Evolutionary conservation across 2,329 filamentous ascomycete genomes (phyloP), one percentile per base, ranked within the genome.

Genomic region (Alternaria panax): DNA sequence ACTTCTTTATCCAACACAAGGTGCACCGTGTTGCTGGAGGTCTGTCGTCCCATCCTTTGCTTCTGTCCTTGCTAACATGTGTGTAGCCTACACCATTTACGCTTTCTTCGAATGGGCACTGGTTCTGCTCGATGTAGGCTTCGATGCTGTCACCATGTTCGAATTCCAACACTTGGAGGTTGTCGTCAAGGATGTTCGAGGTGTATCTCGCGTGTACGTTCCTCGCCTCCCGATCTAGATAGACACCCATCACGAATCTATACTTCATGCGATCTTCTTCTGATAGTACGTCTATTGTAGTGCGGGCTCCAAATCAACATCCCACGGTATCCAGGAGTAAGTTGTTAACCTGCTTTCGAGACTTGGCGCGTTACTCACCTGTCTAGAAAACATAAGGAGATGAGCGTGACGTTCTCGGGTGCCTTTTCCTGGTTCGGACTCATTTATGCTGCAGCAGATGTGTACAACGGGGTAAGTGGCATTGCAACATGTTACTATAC

Each of bases 1-100:
- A 97, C 82, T 99, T 93, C 78, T 99, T 97, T 77, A 96, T 99
- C 65, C 95, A 97, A 79, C 95, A 99, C 84, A 99, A 99, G 80
- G 92, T 99, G 52, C 93, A 99, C 78, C 92, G 90, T 60, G 88
- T 98, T 62, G 85, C 95, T 59, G 95, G 95, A 85, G 95, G 94
- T 98, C 83, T 79, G 89, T 70, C 48, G 46, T 7, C 6, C n/a
- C 12, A 14, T 40, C 60, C 54, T 16, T 20, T 34, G 20, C 22
- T 28, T 22, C 18, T 53, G 9, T 27, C n/a, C n/a, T 47, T 14
- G 45, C 72, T 76, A 77, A 74, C 51, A 34, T 30, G 52, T 25
- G 25, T 18, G 34, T 42, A 98, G 95, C 95, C 30, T 99, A 99
- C 80, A 99, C 95, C 1, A 96, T 86, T 52, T 99, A 99, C 79